These are phyloP conservation scores for Lachnellula cervina DNA, from an alignment of 2,329 filamentous ascomycete genomes.

Conservation along the genomic window DNA sequence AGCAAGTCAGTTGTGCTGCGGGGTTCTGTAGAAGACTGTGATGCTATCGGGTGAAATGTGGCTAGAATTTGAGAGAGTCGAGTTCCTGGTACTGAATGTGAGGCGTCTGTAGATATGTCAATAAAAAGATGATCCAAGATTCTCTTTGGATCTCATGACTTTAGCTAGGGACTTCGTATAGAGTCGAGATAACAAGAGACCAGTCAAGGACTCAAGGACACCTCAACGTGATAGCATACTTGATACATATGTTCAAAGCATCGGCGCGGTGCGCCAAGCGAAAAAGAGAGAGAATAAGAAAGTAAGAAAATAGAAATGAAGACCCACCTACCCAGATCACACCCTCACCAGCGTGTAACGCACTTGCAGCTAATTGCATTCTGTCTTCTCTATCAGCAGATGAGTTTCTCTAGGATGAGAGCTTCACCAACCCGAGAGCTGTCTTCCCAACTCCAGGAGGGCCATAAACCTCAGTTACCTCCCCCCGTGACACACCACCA, in stretches of 20 bases:
- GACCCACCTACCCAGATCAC: conserved; percentile 77
- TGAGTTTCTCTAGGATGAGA: not conserved
- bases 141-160: not conserved
- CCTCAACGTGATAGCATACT: not conserved
- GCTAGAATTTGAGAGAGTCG: conserved; percentile 45
- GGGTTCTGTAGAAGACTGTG: conserved; percentile 7
- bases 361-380: conserved; percentile 63
- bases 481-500: conserved; percentile 66
- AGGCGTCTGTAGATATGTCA: conserved; percentile 25
- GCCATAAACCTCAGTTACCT: conserved; percentile 83
- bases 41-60: conserved; percentile 6
- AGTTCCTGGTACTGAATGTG: conserved; percentile 37
- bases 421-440: conserved; percentile 49
- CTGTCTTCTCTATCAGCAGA: conserved; percentile 37
- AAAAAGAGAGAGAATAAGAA: too few relatives aligned
- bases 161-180: not conserved
- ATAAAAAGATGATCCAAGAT: not conserved
- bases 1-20: conserved; percentile 29
- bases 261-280: not conserved
- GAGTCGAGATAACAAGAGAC: not conserved
- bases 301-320: not conserved
- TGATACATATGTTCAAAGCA: not conserved
- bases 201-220: not conserved
- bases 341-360: conserved; percentile 52
- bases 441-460: conserved; percentile 85